A percentile compares a stretch with the other conserved stretches of the same genome.
Evolutionary conservation across 2,329 filamentous ascomycete species (phyloP).

Genomic region (Trichoderma semiorbis): DNA sequence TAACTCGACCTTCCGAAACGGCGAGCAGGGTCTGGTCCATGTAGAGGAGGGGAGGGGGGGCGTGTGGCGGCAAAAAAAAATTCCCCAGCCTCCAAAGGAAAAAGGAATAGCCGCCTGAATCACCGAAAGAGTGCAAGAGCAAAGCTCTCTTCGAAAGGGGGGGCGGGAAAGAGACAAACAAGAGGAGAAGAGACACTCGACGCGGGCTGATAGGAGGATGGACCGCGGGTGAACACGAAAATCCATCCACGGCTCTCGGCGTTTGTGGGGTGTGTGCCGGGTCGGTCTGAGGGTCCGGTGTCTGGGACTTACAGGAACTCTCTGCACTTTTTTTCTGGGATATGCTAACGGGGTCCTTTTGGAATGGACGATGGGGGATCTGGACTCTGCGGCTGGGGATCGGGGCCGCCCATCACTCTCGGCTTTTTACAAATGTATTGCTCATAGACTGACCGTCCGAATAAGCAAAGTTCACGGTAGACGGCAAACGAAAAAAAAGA

Average conservation of each 20-base stretch:
- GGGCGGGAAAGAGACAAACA: not conserved
- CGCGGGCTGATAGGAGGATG: not conserved
- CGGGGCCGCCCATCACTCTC: not conserved
- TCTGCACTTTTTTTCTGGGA: not conserved
- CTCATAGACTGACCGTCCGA: not conserved
- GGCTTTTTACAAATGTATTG: not conserved
- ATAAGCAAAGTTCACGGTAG: not conserved
- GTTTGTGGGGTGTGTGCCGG: not conserved
- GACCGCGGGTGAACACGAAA: not conserved
- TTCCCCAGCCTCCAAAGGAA: not conserved
- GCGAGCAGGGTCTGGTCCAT: not conserved
- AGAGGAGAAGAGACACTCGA: not conserved
- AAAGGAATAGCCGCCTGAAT: conserved; percentile 8
- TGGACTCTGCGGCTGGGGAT: not conserved
- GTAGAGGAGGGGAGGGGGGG: not conserved
- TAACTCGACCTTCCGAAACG: not conserved
- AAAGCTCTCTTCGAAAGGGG: not conserved
- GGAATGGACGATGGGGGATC: not conserved
- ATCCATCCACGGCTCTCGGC: not conserved
- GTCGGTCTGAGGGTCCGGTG: not conserved
- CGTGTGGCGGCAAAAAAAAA: not conserved
- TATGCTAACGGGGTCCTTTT: not conserved
- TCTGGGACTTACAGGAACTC: not conserved
- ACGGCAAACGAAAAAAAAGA: not conserved
- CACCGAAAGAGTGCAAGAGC: not conserved